Evolutionary conservation across 2,329 filamentous ascomycete species (phyloP), one percentile per base, ranked within the genome.

Genomic region (Aspergillaceae sp.): DNA sequence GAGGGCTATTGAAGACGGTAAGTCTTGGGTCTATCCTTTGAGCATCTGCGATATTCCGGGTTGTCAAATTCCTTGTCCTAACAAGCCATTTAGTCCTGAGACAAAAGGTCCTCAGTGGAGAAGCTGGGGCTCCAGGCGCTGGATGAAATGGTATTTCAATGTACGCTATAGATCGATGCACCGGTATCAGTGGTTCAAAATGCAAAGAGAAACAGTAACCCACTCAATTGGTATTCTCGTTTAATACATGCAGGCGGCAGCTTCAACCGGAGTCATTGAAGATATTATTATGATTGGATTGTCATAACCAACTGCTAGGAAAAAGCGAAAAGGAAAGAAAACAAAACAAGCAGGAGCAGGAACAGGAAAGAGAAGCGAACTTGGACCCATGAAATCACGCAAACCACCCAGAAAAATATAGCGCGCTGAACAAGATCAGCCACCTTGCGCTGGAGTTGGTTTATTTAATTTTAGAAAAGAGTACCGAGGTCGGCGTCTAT

Each of bases 1-100:
- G 51, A 80, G 86, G 47, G 76, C 92, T 34, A 83, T 97, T 26
- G 92, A 98, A 72, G 91, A 97, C 72, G 87, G 87, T 84, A 71
- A 67, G 70, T 64, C 51, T 49, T 5, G 32, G 5, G 5, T 8
- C 42, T 37, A 27, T 38, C 5, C 41, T 28, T 29, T 19, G 37
- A 32, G 19, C 29, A 11, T 26, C n/a, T 3, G 27, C 26, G 7
- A 36, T 32, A 9, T 32, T 32, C 6, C 5, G 30, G 30, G 11
- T 30, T 33, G 7, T 44, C 29, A 29, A 19, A 19, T 19, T 19
- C 19, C 19, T 19, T 19, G 19, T 19, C 19, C 59, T 62, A 56
- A 61, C 43, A 27, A 10, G 11, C 41, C 40, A 40, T 19, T 36
- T 53, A 76, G 74, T 75, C 34, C 60, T 78, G 56, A 67, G 75